Evolutionary conservation across 768 basidiomycete species (phyloP), one percentile per base, ranked within the genome.

Genomic region (Krasilnikovozyma curviuscula): DNA sequence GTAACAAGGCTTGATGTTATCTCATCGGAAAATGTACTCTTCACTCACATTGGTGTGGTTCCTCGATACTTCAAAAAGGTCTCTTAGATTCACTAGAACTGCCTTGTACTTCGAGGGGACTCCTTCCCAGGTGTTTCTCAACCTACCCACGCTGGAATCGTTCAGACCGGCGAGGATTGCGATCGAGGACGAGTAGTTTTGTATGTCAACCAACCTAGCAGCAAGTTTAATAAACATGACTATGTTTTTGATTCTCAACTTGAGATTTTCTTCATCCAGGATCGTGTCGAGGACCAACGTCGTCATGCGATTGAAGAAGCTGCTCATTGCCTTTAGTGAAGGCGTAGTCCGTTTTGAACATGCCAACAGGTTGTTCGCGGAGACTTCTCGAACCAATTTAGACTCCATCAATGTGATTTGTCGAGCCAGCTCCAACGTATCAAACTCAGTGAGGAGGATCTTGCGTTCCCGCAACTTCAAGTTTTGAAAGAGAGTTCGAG

Each of bases 371-470:
- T 23, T 24, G 34, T 19, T 18, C 38, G n/a, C 30, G 24, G 31
- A 70, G 71, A 52, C 76, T 75, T 52, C 79, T 54, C 81, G 78
- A 62, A 88, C 97, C 38, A 93, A 65, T 50, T 75, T 75, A 55
- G 78, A 81, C 63, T 98, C 93, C 79, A 89, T 82, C 55, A 89
- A 74, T 16, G 91, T 93, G 56, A 97, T 62, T 65, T 98, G 93
- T 41, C 93, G 73, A 7, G 86, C 86, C 37, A 97, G 70, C 63
- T 98, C 93, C 55, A 89, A 66, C 28, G 81, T 69, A 59, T 97
- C 88, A 57, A 98, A 88, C 58, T 98, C 93, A n/a, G 78, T 82
- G 18, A n/a, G 35, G 18, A 18, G 35, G 5, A 37, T n/a, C n/a
- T n/a, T n/a, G n/a, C n/a, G n/a, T n/a, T n/a, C n/a, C n/a, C n/a